Evolutionary conservation across 371 early-diverging fungal genomes (phyloP), one percentile per base, ranked within the genome.

Genomic region (Gilbertella persicaria): DNA sequence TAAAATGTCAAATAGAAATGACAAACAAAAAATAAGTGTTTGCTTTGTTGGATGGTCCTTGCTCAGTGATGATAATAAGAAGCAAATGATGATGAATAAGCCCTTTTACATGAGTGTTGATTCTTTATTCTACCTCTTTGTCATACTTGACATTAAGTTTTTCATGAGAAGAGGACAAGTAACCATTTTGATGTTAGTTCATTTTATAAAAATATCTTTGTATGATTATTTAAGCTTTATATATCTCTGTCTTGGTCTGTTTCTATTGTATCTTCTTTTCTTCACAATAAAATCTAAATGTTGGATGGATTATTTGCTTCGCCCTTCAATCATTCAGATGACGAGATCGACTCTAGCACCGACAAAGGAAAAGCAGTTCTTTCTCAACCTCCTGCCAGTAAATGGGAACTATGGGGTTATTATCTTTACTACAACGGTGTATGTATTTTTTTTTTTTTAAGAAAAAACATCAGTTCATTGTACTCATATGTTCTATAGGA

Each of bases 341-440:
- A 53, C 36, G 58, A 66, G 6, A 59, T 69, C 14, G 67, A 69
- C 58, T 59, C 61, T 33, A 57, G 47, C 2, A 52, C 71, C 9
- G 55, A 59, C 10, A 38, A 52, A 14, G 65, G 56, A 12, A 41
- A 62, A 35, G 48, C 52, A 39, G 67, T 75, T 6, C 40, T 62
- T 8, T 38, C 61, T 10, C 78, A 78, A 41, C 71, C 75, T 24
- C 57, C 71, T 10, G 66, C 75, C 3, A 70, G 75, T 5, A 56
- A 59, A 45, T 62, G 60, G 55, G 78, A 78, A 23, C 53, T 78
- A 6, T 70, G 73, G 75, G 67, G 71, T 17, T 78, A 78, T 40
- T 78, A 78, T 51, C 64, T 78, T 9, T 78, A 78, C 28, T 78
- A 78, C 47, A 78, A 78, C 54, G 78, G 75, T 13, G 75, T 73